Evolutionary conservation across 257 asterid genomes (phyloP).

Genomic region (Perilla frutescens): DNA sequence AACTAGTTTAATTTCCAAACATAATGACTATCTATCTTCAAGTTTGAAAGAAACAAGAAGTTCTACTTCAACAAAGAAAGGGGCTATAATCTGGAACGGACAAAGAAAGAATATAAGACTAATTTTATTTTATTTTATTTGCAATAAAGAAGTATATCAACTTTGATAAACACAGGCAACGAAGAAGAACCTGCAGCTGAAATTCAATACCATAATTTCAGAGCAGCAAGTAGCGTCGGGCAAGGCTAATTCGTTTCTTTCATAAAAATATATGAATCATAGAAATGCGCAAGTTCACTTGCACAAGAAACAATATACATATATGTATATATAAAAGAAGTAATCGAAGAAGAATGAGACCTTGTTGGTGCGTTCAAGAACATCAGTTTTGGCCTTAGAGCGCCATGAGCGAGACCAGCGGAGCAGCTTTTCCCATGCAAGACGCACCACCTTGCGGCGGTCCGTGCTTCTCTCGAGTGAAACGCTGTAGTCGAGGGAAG

Average conservation of each 20-base stretch:
- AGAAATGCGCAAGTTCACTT: no score
- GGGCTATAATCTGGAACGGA: neutral
- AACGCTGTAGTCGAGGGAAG: conserved; percentile 36
- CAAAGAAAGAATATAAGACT: neutral
- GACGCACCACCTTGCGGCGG: conserved; percentile 71
- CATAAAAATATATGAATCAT: no score
- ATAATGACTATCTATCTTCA: neutral
- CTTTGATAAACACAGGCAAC: neutral
- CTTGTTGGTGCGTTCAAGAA: conserved; percentile 87
- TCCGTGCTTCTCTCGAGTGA: conserved; percentile 55
- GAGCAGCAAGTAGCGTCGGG: neutral
- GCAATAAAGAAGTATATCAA: no score
- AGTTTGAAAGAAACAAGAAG: conserved; percentile 3
- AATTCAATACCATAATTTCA: neutral
- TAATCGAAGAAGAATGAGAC: conserved; percentile 36
- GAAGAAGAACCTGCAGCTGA: conserved; percentile 17
- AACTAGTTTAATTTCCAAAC: neutral
- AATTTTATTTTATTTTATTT: neutral
- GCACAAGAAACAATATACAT: no score
- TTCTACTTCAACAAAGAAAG: neutral
- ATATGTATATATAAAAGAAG: neutral
- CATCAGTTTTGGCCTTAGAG: conserved; percentile 83
- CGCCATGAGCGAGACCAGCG: conserved; percentile 95
- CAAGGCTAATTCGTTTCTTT: no score
- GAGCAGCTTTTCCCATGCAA: conserved; percentile 93